These are phyloP conservation scores for Nigrospora oryzae DNA, from an alignment of 2,329 filamentous ascomycete species.

Conservation along the genomic window DNA sequence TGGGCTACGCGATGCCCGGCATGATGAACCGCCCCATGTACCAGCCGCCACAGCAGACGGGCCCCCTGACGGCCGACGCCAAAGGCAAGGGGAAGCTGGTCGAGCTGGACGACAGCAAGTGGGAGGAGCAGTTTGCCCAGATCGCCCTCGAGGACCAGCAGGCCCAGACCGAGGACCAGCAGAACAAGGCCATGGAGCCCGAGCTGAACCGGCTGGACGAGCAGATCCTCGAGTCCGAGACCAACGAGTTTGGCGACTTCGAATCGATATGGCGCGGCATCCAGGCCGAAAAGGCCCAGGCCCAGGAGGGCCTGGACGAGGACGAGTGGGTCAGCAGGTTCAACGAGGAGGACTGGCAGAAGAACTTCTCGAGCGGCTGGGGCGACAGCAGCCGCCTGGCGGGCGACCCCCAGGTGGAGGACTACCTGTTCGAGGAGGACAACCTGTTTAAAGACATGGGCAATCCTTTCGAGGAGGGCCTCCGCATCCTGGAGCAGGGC, in stretches of 20 bases:
- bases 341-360: constrained; percentile 73
- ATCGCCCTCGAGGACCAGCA: constrained; percentile 62
- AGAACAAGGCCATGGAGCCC: constrained; percentile 60
- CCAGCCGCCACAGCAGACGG: constrained; percentile 33
- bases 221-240: constrained; percentile 55
- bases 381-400: constrained; percentile 33
- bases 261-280: constrained; percentile 84
- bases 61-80: constrained; percentile 35
- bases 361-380: constrained; percentile 49
- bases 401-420: constrained; percentile 69
- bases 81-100: constrained; percentile 90
- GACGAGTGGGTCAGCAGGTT: constrained; percentile 56
- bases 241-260: constrained; percentile 74
- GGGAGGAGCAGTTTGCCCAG: constrained; percentile 94
- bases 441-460: constrained; percentile 76
- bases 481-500: constrained; percentile 86
- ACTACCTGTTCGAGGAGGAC: constrained; percentile 91
- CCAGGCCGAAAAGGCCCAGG: constrained; percentile 63
- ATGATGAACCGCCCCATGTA: constrained; percentile 47
- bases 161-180: constrained; percentile 24
- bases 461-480: constrained; percentile 87
- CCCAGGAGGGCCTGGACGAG: constrained; percentile 60
- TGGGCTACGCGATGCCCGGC: constrained; percentile 49
- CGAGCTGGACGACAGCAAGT: constrained; percentile 86
- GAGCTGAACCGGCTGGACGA: constrained; percentile 83